Evolutionary conservation across 116 monocot genomes (phyloP).

Genomic region (Papilionanthe hybrid): DNA sequence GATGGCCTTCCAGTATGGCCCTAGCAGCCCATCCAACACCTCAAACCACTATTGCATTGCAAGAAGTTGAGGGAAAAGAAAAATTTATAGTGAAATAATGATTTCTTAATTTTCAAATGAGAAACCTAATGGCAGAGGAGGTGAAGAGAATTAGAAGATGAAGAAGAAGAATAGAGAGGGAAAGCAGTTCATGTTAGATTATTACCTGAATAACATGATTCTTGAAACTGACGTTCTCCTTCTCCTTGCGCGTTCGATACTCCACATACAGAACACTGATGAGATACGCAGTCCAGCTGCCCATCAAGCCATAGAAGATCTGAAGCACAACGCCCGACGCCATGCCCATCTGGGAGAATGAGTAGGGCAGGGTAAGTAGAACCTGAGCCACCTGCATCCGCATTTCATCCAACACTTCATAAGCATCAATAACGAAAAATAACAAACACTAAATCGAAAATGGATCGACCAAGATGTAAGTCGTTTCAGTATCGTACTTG

Average conservation of each 20-base stretch:
- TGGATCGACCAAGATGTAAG: background rate
- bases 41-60: slow-evolving; percentile 69
- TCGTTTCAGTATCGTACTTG: slow-evolving; percentile 31
- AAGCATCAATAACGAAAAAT: background rate
- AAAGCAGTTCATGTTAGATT: background rate
- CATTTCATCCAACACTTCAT: slow-evolving; percentile 2
- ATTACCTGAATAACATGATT: slow-evolving; percentile 78
- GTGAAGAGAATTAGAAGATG: background rate
- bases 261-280: slow-evolving; percentile 95
- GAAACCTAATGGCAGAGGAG: background rate
- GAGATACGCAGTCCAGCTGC: slow-evolving; percentile 96
- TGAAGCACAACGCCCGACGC: slow-evolving; percentile 33
- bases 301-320: slow-evolving; percentile 87
- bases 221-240: slow-evolving; percentile 81
- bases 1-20: slow-evolving; percentile 79
- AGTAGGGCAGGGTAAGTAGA: slow-evolving; percentile 24
- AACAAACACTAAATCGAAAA: too few species aligned
- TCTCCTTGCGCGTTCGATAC: slow-evolving; percentile 73
- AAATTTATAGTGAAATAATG: background rate
- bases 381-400: slow-evolving; percentile 25
- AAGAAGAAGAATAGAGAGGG: background rate
- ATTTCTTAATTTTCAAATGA: background rate
- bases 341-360: slow-evolving; percentile 31
- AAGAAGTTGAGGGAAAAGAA: background rate
- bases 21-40: slow-evolving; percentile 83